Evolutionary conservation across 192 early-diverging fungal genomes (phyloP).

Genomic region (Obelidium mucronatum): DNA sequence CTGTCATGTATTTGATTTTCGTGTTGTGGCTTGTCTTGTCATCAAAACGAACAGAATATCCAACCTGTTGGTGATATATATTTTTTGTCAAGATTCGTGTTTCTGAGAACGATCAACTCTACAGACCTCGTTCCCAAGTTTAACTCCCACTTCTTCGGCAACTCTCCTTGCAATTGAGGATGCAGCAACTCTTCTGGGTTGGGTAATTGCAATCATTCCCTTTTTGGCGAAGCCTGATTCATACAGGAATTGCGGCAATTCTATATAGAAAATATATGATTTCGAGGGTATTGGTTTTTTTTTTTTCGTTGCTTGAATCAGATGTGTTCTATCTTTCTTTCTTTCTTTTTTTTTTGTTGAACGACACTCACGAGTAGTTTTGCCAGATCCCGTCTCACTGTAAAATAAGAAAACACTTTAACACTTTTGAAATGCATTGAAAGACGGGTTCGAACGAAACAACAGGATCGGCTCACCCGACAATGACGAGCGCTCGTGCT

Average conservation of each 20-base stretch:
- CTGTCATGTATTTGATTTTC: slow-evolving; percentile 92
- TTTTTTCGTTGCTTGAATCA: background rate
- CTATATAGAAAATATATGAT: no score
- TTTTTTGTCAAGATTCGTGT: background rate
- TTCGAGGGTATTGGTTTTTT: slow-evolving; percentile 13
- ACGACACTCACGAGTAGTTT: slow-evolving; percentile 71
- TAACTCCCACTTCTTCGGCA: slow-evolving; percentile 53
- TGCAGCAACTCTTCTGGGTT: slow-evolving; percentile 63
- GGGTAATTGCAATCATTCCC: slow-evolving; percentile 60
- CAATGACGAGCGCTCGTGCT: slow-evolving; percentile 69
- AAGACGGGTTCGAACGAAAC: background rate
- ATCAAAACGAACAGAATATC: slow-evolving; percentile 97
- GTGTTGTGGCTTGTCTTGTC: slow-evolving; percentile 83
- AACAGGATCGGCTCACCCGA: slow-evolving; percentile 41
- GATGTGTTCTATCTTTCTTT: background rate
- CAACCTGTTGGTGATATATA: no score
- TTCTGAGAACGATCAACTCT: slow-evolving; percentile 81
- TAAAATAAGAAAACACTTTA: no score
- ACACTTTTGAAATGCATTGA: background rate
- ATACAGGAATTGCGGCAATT: slow-evolving; percentile 94
- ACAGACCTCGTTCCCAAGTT: slow-evolving; percentile 65
- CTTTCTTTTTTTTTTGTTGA: background rate
- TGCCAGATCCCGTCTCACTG: slow-evolving; percentile 81
- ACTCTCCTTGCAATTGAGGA: slow-evolving; percentile 69
- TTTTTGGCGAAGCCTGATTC: slow-evolving; percentile 63